Percentiles rank a stretch among this genome's conserved stretches.
Evolutionary conservation across 768 basidiomycete species (phyloP).

Genomic region (Chalciporus pseudorubinellus): DNA sequence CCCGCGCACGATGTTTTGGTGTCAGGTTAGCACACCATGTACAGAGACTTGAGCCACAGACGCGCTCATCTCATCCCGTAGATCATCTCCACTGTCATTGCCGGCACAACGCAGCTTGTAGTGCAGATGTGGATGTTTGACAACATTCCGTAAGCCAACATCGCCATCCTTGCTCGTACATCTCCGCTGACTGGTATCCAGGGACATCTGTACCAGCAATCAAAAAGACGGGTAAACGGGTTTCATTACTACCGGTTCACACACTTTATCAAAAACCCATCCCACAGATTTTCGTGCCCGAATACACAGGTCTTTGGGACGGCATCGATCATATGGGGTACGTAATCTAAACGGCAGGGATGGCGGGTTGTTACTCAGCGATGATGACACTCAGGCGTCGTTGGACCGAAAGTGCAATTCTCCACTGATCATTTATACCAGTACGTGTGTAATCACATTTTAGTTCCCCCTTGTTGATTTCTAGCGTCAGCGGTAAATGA

Average conservation of each 20-base stretch:
- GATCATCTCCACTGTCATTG: conserved; percentile 62
- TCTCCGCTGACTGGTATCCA: conserved; percentile 16
- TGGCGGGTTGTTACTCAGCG: conserved; percentile 10
- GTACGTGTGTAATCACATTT: conserved; percentile 34
- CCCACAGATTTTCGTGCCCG: conserved; percentile 47
- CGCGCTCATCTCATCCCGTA: conserved; percentile 22
- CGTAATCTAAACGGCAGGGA: neutral
- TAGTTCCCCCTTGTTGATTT: conserved; percentile 12
- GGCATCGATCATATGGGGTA: conserved; percentile 53
- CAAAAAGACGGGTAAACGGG: conserved; percentile 40
- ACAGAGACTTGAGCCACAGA: neutral
- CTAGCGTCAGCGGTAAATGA: conserved; percentile 12
- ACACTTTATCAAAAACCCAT: neutral
- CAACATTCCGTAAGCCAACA: conserved; percentile 47
- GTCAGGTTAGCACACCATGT: conserved; percentile 43
- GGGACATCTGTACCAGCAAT: conserved; percentile 44
- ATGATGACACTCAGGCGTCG: conserved; percentile 48
- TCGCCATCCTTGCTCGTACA: neutral
- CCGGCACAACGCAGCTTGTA: conserved; percentile 70
- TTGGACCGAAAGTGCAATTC: conserved; percentile 62
- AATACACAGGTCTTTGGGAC: conserved; percentile 52
- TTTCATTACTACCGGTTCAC: neutral
- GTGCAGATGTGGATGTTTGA: conserved; percentile 75
- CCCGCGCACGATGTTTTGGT: conserved; percentile 69
- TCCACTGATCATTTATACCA: conserved; percentile 56